Percentiles rank a stretch among this genome's conserved stretches.
phyloP scores from a whole-genome alignment of 2,329 filamentous ascomycete species.

The Fusarium sp. region DNA sequence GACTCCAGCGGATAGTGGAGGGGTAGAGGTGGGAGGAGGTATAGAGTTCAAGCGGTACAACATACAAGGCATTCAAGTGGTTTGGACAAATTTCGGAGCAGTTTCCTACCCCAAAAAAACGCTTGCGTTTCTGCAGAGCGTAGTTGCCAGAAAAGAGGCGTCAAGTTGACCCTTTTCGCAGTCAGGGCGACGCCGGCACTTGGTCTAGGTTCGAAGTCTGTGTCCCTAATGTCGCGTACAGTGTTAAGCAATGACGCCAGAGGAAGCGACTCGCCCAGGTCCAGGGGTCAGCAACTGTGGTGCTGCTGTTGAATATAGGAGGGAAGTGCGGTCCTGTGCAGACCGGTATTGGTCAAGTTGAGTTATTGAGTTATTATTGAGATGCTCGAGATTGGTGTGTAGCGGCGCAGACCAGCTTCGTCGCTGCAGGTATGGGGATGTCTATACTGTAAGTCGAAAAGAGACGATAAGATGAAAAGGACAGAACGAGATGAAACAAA shows the following conservation, averaged over 20 bases:
- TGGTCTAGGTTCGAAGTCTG: conserved; percentile 36
- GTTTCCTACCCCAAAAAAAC: conserved; percentile 49
- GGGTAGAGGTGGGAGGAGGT: conserved; percentile 31
- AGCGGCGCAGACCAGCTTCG: conserved; percentile 50
- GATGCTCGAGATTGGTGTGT: conserved; percentile 33
- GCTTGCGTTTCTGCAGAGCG: conserved; percentile 51
- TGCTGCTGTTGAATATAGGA: conserved; percentile 21
- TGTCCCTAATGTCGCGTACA: conserved; percentile 38
- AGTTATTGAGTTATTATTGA: conserved; percentile 25
- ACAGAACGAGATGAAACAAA: conserved; percentile 24
- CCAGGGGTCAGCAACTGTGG: conserved; percentile 18
- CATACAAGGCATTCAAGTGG: conserved; percentile 57
- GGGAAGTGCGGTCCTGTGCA: conserved; percentile 8
- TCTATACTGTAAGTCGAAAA: conserved; percentile 37
- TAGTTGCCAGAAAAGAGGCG: conserved; percentile 29
- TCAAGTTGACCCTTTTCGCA: conserved; percentile 28
- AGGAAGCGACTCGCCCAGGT: conserved; percentile 28
- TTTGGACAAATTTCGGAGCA: conserved; percentile 50
- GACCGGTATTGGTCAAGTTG: not conserved
- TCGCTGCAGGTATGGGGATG: conserved; percentile 25
- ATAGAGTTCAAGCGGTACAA: conserved; percentile 37
- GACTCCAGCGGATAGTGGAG: conserved; percentile 29
- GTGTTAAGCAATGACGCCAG: conserved; percentile 32
- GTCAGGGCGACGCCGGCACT: conserved; percentile 40
- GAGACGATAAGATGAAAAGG: conserved; percentile 17